Evolutionary conservation across 2,329 filamentous ascomycete genomes (phyloP), one percentile per base, ranked within the genome.

Genomic region (Nectriaceae sp.): DNA sequence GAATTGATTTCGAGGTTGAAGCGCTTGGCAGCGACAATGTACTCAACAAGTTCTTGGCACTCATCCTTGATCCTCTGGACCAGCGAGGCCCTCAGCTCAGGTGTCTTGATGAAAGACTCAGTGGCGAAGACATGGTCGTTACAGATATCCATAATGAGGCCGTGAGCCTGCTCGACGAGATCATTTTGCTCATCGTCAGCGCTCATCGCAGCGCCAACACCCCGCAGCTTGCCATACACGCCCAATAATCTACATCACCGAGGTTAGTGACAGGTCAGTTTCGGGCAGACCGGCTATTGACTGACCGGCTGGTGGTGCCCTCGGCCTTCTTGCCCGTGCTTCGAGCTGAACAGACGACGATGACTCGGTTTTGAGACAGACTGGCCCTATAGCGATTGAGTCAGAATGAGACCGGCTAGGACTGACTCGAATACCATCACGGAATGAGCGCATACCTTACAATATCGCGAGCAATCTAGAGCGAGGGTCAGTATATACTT

Each of bases 251-350:
- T 82, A 59, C 42, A 20, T 19, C 10, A 21, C 15, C 21, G 13
- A 20, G 19, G 42, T 46, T 36, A 48, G 47, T 50, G 29, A 18
- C 11, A 11, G 18, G 43, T 40, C 18, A 46, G 22, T 11, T 19
- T 47, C 41, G 48, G 45, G 41, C 38, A 50, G 49, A 40, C 24
- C 39, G 42, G 42, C 39, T 20, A 46, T 44, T 31, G 31, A 80
- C 86, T 82, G 74, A 92, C 88, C 91, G 84, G 72, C 95, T 97
- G 31, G 94, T 99, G 50, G 94, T 99, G 53, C 94, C 94, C 61
- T 95, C 90, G 46, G 86, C 83, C 75, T 99, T 99, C 68, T 93
- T 96, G 54, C 90, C 92, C 51, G 89, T 94, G 73, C 91, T 97
- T 67, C 94, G 81, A 36, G 94, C 94, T 52, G 94, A 99, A 74